These are phyloP conservation scores for Cyclotella distinguenda DNA, from an alignment of 108 stramenopile genomes.

Conservation along the genomic window DNA sequence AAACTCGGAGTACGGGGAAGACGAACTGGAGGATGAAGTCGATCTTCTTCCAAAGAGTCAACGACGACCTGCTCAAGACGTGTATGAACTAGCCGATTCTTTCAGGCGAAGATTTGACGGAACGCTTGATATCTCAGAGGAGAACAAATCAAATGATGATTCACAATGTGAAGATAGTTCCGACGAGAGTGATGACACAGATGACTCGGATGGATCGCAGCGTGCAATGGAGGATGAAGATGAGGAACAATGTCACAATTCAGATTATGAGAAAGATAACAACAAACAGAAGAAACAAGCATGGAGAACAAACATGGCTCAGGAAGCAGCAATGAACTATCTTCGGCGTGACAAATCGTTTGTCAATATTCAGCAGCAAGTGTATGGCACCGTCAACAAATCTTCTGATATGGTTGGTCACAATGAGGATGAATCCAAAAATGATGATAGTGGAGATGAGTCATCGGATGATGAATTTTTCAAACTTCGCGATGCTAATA, in stretches of 20 bases:
- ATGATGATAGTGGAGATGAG: slow-evolving; percentile 56
- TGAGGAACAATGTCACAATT: slow-evolving; percentile 27
- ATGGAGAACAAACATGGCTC: slow-evolving; percentile 76
- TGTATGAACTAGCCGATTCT: slow-evolving; percentile 42
- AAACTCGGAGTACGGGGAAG: slow-evolving; percentile 36
- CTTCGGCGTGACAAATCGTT: slow-evolving; percentile 63
- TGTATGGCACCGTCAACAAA: slow-evolving; percentile 55
- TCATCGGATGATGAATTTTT: slow-evolving; percentile 58
- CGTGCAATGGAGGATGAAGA: slow-evolving; percentile 33
- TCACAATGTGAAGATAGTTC: slow-evolving; percentile 23
- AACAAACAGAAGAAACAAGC: slow-evolving; percentile 36
- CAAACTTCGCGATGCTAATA: slow-evolving; percentile 44
- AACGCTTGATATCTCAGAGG: slow-evolving; percentile 14
- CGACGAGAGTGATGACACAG: slow-evolving; percentile 41
- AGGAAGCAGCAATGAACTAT: slow-evolving; percentile 68
- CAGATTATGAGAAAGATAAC: slow-evolving; percentile 45
- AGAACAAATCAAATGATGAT: slow-evolving; percentile 19
- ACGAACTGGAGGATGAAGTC: slow-evolving; percentile 31
- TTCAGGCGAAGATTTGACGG: slow-evolving; percentile 30
- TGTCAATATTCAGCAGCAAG: slow-evolving; percentile 69
- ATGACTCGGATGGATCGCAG: slow-evolving; percentile 40
- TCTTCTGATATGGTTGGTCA: slow-evolving; percentile 33
- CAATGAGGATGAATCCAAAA: slow-evolving; percentile 39
- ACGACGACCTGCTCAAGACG: slow-evolving; percentile 27
- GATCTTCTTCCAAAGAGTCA: slow-evolving; percentile 1